Conservation (phyloP, 2,329 filamentous ascomycete genomes). For the Plectosphaerella sp. region DNA sequence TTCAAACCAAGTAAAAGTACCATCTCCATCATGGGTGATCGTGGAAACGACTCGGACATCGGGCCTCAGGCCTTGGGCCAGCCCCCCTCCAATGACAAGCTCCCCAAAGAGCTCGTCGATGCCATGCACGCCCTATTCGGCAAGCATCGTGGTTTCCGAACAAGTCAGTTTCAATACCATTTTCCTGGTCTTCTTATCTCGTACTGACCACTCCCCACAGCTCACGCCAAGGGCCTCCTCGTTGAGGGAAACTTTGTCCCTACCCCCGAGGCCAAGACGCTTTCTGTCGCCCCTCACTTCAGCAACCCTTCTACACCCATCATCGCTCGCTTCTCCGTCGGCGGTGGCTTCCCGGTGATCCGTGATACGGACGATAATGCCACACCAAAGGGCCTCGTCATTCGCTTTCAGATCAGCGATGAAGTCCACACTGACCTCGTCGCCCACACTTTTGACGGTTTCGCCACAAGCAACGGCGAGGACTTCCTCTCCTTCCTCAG, state of each 20-base stretch:
- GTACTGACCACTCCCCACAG: constrained; percentile 12
- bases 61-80: not conserved
- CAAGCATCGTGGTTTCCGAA: constrained; percentile 1
- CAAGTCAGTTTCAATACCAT: not conserved
- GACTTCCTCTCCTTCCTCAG: constrained; percentile 1
- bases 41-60: no score
- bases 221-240: constrained; percentile 50
- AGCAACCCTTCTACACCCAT: constrained; percentile 35
- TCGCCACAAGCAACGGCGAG: not conserved
- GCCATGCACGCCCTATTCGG: constrained; percentile 1
- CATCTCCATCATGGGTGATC: not conserved
- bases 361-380: not conserved
- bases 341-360: not conserved
- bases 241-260: constrained; percentile 49
- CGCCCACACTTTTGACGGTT: constrained; percentile 2
- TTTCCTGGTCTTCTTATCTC: not conserved
- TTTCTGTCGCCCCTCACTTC: constrained; percentile 46
- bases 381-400: constrained; percentile 3
- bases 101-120: not conserved
- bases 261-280: constrained; percentile 31
- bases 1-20: no score
- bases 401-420: constrained; percentile 1
- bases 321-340: constrained; percentile 40
- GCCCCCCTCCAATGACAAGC: not conserved
- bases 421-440: constrained; percentile 2